A percentile compares a stretch with the other conserved stretches of the same genome.
Conservation (phyloP, 192 early-diverging fungal genomes). For the Pilobolus umbonatus region DNA sequence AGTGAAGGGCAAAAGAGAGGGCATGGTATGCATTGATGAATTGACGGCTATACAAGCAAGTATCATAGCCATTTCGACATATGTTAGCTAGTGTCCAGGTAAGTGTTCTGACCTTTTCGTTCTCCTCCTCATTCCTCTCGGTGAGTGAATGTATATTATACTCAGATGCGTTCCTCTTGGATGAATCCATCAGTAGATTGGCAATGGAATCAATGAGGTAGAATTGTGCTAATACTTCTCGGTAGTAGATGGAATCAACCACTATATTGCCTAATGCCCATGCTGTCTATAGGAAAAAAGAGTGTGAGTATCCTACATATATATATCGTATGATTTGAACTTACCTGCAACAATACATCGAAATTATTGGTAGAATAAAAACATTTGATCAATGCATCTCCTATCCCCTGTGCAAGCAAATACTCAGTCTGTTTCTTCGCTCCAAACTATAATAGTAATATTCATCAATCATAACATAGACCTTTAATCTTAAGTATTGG, state of each 20-base stretch:
- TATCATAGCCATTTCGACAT: constrained; percentile 28
- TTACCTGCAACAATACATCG: too few species aligned
- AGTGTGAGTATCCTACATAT: background rate
- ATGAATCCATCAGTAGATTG: background rate
- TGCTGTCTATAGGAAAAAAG: constrained; percentile 1
- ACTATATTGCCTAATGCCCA: constrained; percentile 29
- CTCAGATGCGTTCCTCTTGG: background rate
- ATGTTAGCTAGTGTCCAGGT: constrained; percentile 31
- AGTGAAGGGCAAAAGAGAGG: constrained; percentile 8
- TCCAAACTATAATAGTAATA: constrained; percentile 14
- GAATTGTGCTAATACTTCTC: constrained; percentile 15
- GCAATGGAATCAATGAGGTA: constrained; percentile 17
- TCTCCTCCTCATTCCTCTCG: constrained; percentile 6
- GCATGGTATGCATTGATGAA: constrained; percentile 21
- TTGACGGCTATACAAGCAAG: background rate
- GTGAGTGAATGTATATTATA: background rate
- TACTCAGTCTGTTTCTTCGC: constrained; percentile 16
- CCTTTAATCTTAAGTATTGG: constrained; percentile 3
- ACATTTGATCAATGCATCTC: constrained; percentile 15
- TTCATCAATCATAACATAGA: background rate
- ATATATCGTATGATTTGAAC: constrained; percentile 22
- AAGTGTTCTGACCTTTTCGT: constrained; percentile 18
- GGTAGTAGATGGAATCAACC: constrained; percentile 11
- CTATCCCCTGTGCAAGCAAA: constrained; percentile 10
- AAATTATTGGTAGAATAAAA: constrained; percentile 5